Evolutionary conservation across 257 asterid genomes (phyloP).

Genomic region (Forsythia suspensa): DNA sequence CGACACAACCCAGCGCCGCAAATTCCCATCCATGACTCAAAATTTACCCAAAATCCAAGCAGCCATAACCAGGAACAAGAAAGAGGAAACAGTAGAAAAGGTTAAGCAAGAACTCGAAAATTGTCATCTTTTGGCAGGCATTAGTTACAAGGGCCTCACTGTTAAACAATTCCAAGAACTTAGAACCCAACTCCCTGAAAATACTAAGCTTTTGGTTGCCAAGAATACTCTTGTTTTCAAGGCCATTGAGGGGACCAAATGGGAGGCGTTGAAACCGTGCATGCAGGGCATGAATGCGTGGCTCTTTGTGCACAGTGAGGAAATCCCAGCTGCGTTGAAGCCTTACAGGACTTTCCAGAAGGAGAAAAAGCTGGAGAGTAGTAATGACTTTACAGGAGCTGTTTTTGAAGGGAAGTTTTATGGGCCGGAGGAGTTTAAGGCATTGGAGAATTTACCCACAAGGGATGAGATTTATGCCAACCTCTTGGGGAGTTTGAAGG

Average conservation of each 20-base stretch:
- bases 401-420: constrained; percentile 92
- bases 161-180: constrained; percentile 79
- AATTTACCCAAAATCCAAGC: constrained; percentile 48
- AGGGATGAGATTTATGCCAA: constrained; percentile 72
- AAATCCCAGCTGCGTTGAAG: constrained; percentile 89
- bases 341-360: constrained; percentile 80
- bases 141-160: constrained; percentile 81
- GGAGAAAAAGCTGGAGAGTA: constrained; percentile 78
- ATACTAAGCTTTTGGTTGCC: constrained; percentile 79
- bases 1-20: constrained; percentile 28
- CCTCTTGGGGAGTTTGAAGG: constrained; percentile 75
- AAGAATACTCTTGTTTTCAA: constrained; percentile 81
- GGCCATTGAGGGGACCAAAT: constrained; percentile 82
- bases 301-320: constrained; percentile 86
- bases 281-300: constrained; percentile 98
- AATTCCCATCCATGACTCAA: constrained; percentile 26
- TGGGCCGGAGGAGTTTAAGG: constrained; percentile 72
- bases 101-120: constrained; percentile 70
- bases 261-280: constrained; percentile 87
- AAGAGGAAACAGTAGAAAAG: constrained; percentile 80
- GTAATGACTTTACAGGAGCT: constrained; percentile 81
- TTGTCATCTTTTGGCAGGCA: constrained; percentile 83
- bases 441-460: constrained; percentile 72
- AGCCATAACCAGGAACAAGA: constrained; percentile 86
- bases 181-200: constrained; percentile 70